These are phyloP conservation scores for Hemerocallis citrina DNA, from an alignment of 106 monocot genomes.

Conservation along the genomic window DNA sequence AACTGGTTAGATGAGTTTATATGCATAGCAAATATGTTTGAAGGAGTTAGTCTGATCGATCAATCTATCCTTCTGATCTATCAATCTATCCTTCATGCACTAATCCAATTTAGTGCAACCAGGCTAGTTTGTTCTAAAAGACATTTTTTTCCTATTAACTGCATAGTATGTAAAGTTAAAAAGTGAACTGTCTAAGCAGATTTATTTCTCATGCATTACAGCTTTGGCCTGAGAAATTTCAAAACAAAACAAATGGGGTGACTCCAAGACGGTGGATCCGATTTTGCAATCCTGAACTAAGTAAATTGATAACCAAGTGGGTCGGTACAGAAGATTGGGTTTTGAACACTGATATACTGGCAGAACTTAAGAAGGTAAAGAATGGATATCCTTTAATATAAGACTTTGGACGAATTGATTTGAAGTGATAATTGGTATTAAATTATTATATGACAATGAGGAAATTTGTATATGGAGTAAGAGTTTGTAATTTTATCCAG, in stretches of 20 bases:
- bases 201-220: conserved; percentile 19
- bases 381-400: not conserved
- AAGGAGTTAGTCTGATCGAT: no score
- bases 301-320: conserved; percentile 87
- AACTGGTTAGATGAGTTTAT: no score
- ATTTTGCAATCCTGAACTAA: conserved; percentile 92
- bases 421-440: not conserved
- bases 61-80: no score
- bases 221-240: conserved; percentile 94
- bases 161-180: not conserved
- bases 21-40: not conserved
- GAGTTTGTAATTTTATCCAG: not conserved
- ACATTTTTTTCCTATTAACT: not conserved
- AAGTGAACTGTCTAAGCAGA: not conserved
- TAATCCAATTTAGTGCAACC: not conserved
- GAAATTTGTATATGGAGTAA: not conserved
- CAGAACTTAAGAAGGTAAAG: conserved; percentile 72
- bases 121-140: not conserved
- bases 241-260: conserved; percentile 95
- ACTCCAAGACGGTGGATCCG: conserved; percentile 94
- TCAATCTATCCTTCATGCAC: no score
- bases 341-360: conserved; percentile 70
- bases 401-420: not conserved
- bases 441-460: not conserved
- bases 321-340: conserved; percentile 87